Base-by-base conservation (phyloP, 345 rosid species). In the Eutrema japonicum region DNA sequence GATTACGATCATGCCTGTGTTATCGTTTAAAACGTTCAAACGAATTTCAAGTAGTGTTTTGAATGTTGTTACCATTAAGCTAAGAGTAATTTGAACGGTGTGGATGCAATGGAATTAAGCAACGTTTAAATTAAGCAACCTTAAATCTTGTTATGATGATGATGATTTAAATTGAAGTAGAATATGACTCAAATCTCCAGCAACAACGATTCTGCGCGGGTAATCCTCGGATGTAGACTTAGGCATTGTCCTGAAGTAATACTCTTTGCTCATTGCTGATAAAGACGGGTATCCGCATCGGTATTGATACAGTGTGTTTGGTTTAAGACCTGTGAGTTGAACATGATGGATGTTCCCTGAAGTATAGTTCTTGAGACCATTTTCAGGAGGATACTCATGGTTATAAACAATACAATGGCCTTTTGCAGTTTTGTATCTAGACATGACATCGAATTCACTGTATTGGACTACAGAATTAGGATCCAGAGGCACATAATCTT, bases 301-400 rank as follows among this genome's bases (percentile, higher is more conserved):
- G 64, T 89, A 92, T 60, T 64, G 81, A 53, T 89, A 92, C 45
- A 78, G 18, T 5, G 86, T 88, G 71, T 72, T 73, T 32, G 90
- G 86, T 77, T 83, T 80, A 79, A 92, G 82, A 29, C 88, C 87
- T 35, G 79, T 84, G 51, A 91, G 85, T 77, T 83, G 90, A 77
- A 87, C 98, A 49, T 83, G 96, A 79, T 94, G 97, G 16, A 91
- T 94, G 42, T 86, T 86, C 11, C 98, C 96, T 46, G 98, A 91
- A 81, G 95, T 83, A 57, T 91, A 94, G 76, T 83, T 88, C 52
- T 82, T 77, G 47, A 82, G 81, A 27, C 88, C 89, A 46, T 13
- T 68, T 45, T 79, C 81, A 67, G 68, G 69, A 55, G 91, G 87
- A 78, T 91, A 84, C 51, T 82, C 77, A 68, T 83, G 93, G 79